These are phyloP conservation scores for Suhomyces anneliseae DNA, from an alignment of 1,139 yeast genomes.

Conservation along the genomic window DNA sequence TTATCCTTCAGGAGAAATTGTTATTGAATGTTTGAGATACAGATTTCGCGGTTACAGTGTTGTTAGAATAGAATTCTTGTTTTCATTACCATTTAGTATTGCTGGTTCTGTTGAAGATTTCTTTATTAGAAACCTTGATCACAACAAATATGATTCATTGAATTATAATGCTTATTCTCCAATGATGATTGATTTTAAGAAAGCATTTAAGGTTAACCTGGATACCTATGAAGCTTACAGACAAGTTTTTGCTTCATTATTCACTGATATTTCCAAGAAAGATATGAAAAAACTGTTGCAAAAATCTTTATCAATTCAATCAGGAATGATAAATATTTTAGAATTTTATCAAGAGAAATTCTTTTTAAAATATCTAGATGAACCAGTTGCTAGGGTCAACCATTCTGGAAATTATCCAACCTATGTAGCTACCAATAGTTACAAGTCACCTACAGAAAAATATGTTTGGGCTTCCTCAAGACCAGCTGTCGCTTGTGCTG, in stretches of 20 bases:
- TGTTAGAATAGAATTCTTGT: conserved; percentile 11
- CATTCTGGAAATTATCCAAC: background rate
- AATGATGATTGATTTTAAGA: conserved; percentile 6
- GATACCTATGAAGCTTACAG: conserved; percentile 2
- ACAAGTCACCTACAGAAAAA: conserved; percentile 8
- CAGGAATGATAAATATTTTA: conserved; percentile 1
- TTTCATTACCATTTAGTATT: conserved; percentile 9
- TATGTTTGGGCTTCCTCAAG: conserved; percentile 5
- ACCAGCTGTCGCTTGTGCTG: conserved; percentile 6
- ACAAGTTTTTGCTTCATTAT: conserved; percentile 5
- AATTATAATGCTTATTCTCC: conserved; percentile 9
- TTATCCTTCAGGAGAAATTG: conserved; percentile 15
- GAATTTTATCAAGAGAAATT: conserved; percentile 11
- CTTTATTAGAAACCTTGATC: conserved; percentile 8
- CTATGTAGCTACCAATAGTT: conserved; percentile 2
- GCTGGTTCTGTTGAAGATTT: conserved; percentile 11
- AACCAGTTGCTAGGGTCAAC: background rate
- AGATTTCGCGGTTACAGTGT: conserved; percentile 9
- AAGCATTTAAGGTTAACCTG: conserved; percentile 6
- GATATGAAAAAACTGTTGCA: conserved; percentile 1
- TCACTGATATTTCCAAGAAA: background rate
- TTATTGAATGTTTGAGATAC: conserved; percentile 14
- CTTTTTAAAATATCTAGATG: conserved; percentile 8
- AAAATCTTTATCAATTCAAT: conserved; percentile 4
- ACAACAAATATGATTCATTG: conserved; percentile 7